phyloP scores from a whole-genome alignment of 2,329 filamentous ascomycete genomes.

The Tolypocladium ophioglossoides region DNA sequence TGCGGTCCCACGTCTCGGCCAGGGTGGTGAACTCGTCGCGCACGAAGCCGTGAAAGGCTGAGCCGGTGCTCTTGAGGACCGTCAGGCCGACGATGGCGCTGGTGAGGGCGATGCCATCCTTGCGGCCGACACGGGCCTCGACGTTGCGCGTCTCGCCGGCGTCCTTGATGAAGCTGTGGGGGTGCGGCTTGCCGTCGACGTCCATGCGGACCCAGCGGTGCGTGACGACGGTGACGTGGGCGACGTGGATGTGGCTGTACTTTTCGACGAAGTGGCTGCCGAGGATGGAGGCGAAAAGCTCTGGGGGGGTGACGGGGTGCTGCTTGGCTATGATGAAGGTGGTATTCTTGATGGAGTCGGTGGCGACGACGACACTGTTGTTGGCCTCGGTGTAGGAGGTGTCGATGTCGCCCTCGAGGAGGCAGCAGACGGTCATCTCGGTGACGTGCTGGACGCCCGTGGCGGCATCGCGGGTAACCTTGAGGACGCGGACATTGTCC shows the following conservation, averaged over 20 bases:
- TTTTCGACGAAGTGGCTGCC: slow-evolving; percentile 80
- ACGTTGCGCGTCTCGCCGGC: slow-evolving; percentile 80
- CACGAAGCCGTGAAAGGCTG: slow-evolving; percentile 90
- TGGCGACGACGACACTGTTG: slow-evolving; percentile 91
- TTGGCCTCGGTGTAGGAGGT: slow-evolving; percentile 84
- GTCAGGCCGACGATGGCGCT: slow-evolving; percentile 73
- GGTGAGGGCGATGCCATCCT: slow-evolving; percentile 61
- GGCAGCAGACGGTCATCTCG: slow-evolving; percentile 89
- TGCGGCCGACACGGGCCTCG: slow-evolving; percentile 57
- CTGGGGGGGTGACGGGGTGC: slow-evolving; percentile 82
- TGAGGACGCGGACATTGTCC: slow-evolving; percentile 98
- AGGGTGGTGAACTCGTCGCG: slow-evolving; percentile 90
- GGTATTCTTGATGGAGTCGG: slow-evolving; percentile 97
- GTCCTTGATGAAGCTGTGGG: slow-evolving; percentile 89
- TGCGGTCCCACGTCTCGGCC: slow-evolving; percentile 85
- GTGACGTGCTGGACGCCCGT: slow-evolving; percentile 75
- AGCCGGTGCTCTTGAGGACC: slow-evolving; percentile 93
- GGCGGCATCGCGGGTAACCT: slow-evolving; percentile 71
- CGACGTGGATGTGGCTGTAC: slow-evolving; percentile 79
- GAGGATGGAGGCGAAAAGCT: slow-evolving; percentile 79
- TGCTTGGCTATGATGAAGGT: slow-evolving; percentile 93
- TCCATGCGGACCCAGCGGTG: slow-evolving; percentile 89
- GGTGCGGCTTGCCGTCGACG: slow-evolving; percentile 80
- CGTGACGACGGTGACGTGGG: slow-evolving; percentile 70
- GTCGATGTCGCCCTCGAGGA: slow-evolving; percentile 89